Conservation (phyloP, 2,329 filamentous ascomycete genomes). For the Piedraia hortae region DNA sequence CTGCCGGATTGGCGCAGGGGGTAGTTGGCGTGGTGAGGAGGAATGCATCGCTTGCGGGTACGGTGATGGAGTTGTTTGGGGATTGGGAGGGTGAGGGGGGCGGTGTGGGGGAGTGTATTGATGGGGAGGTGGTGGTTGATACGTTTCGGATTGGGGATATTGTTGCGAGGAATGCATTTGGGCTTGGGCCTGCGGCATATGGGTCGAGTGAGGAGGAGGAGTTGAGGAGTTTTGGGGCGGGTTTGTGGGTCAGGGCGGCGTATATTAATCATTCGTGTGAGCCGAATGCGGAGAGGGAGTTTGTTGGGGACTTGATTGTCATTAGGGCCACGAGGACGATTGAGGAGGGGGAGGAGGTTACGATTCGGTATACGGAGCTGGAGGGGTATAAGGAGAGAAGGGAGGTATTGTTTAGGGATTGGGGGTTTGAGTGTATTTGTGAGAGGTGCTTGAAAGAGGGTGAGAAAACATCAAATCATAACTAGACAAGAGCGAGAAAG, state of each 20-base stretch:
- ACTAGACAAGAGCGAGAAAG: too few species aligned
- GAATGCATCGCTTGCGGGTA: slow-evolving; percentile 2
- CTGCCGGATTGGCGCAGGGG: slow-evolving; percentile 2
- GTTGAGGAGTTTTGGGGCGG: slow-evolving; percentile 4
- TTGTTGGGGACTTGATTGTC: slow-evolving; percentile 28
- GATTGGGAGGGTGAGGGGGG: slow-evolving; percentile 1
- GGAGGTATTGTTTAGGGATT: slow-evolving; percentile 8
- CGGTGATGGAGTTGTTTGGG: slow-evolving; percentile 4
- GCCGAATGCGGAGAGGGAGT: slow-evolving; percentile 20
- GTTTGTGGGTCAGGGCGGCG: slow-evolving; percentile 23
- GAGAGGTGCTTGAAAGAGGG: too few species aligned
- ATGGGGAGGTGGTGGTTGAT: slow-evolving; percentile 5
- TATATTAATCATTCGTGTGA: slow-evolving; percentile 27
- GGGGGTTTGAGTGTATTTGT: slow-evolving; percentile 2
- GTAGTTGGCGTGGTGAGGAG: slow-evolving; percentile 5
- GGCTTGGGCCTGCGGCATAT: neutral
- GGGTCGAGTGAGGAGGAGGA: neutral
- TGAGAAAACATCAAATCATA: too few species aligned
- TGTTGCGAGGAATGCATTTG: slow-evolving; percentile 5
- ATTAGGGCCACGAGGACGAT: slow-evolving; percentile 22
- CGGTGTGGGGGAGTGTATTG: slow-evolving; percentile 2
- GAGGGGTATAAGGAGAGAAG: slow-evolving; percentile 8
- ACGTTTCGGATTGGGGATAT: slow-evolving; percentile 3
- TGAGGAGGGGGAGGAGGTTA: slow-evolving; percentile 19
- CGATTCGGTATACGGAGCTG: slow-evolving; percentile 4